Percentiles rank a stretch among this genome's conserved stretches.
Evolutionary conservation across 2,329 filamentous ascomycete genomes (phyloP).

Genomic region (Aureobasidium sp.): DNA sequence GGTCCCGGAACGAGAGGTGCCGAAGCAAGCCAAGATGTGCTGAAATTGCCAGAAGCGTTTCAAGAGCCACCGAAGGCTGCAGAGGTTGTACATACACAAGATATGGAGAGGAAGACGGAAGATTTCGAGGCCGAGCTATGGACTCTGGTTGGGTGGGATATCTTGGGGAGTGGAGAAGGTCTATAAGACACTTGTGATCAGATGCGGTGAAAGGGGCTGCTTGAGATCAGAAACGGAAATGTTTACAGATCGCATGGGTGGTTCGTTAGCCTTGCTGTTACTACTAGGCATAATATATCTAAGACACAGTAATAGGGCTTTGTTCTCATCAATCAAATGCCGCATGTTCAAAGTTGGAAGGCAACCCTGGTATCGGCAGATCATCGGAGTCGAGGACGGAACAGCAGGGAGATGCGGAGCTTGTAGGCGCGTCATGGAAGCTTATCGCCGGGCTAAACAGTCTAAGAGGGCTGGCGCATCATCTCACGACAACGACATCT

Average conservation of each 20-base stretch:
- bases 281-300: not conserved
- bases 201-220: too few species aligned
- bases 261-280: not conserved
- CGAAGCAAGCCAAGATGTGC: constrained; percentile 25
- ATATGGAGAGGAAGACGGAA: constrained; percentile 34
- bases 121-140: constrained; percentile 51
- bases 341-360: not conserved
- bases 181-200: not conserved
- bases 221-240: not conserved
- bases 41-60: constrained; percentile 26
- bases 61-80: constrained; percentile 26
- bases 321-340: not conserved
- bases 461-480: not conserved
- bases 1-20: constrained; percentile 16
- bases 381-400: not conserved
- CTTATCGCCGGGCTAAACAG: constrained; percentile 9
- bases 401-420: not conserved
- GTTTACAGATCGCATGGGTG: not conserved
- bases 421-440: constrained; percentile 5
- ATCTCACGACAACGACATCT: not conserved
- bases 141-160: constrained; percentile 50
- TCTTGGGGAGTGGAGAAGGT: constrained; percentile 22
- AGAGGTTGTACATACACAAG: constrained; percentile 21
- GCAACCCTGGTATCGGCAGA: not conserved
- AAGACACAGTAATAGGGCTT: not conserved